Conservation (phyloP, 2,329 filamentous ascomycete genomes). For the Rhinocladiella similis region DNA sequence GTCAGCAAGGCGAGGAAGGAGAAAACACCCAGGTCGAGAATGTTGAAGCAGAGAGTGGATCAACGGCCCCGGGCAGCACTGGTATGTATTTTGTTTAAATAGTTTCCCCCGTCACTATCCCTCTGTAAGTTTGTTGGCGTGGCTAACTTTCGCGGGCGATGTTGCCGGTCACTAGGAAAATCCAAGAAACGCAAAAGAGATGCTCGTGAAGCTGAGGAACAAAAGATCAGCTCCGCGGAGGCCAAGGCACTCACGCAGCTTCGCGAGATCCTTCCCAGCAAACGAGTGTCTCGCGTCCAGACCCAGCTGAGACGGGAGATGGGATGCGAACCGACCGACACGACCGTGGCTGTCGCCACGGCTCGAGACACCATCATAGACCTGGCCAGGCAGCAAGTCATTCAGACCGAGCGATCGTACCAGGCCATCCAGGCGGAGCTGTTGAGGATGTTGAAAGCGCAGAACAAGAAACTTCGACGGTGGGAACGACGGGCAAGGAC, state of each 20-base stretch:
- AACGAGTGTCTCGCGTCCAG: constrained; percentile 8
- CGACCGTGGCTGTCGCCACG: constrained; percentile 14
- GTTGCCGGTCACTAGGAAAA: background rate
- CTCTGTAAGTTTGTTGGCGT: background rate
- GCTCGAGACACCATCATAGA: constrained; percentile 21
- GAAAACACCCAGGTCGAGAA: too few relatives aligned
- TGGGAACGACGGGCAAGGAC: constrained; percentile 1
- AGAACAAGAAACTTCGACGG: constrained; percentile 9
- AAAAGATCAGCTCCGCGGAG: constrained; percentile 13
- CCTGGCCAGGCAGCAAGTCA: constrained; percentile 17
- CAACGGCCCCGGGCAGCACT: too few relatives aligned
- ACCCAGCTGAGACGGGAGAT: constrained; percentile 1
- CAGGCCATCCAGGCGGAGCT: constrained; percentile 13
- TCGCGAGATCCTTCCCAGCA: constrained; percentile 16
- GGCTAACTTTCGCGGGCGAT: too few relatives aligned
- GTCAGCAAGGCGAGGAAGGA: background rate
- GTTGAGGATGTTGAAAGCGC: constrained; percentile 17
- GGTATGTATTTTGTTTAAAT: background rate
- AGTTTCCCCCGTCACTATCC: too few relatives aligned
- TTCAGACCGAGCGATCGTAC: constrained; percentile 9
- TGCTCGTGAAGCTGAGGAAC: background rate
- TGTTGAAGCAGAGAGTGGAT: too few relatives aligned
- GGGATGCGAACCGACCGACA: constrained; percentile 13
- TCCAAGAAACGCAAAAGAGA: constrained; percentile 17
- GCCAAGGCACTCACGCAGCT: constrained; percentile 17